phyloP scores from a whole-genome alignment of 2,329 filamentous ascomycete species.

The Pseudocercospora crystallina region DNA sequence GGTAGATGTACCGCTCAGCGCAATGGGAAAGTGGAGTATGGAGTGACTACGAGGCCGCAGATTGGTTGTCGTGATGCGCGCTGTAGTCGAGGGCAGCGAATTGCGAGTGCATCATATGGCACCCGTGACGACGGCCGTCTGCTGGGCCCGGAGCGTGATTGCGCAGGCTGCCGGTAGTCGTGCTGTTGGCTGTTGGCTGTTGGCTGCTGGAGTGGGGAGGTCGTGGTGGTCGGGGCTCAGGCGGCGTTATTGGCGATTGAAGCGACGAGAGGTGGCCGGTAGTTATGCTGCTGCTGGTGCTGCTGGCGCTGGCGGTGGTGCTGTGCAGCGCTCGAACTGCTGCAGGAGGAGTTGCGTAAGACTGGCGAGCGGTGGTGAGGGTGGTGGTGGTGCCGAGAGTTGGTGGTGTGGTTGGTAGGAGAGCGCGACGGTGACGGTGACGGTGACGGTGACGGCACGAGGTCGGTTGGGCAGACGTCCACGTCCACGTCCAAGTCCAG shows the following conservation, averaged over 20 bases:
- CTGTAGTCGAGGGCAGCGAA: constrained; percentile 7
- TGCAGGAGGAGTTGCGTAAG: not conserved
- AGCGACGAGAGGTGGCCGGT: no score
- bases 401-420: not conserved
- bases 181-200: no score
- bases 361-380: not conserved
- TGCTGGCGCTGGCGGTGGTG: no score
- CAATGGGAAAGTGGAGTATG: not conserved
- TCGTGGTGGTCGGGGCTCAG: no score
- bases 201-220: no score
- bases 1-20: not conserved
- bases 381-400: no score
- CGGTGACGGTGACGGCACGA: not conserved
- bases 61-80: constrained; percentile 5
- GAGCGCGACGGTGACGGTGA: not conserved
- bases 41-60: constrained; percentile 3
- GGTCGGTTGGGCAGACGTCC: not conserved
- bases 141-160: no score
- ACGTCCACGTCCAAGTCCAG: not conserved
- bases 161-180: no score
- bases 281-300: no score
- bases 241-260: no score
- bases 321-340: not conserved
- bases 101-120: constrained; percentile 13
- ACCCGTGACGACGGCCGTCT: no score